Evolutionary conservation across 352 stramenopile genomes (phyloP), one percentile per base, ranked within the genome.

Genomic region (Phytophthora pinifolia): DNA sequence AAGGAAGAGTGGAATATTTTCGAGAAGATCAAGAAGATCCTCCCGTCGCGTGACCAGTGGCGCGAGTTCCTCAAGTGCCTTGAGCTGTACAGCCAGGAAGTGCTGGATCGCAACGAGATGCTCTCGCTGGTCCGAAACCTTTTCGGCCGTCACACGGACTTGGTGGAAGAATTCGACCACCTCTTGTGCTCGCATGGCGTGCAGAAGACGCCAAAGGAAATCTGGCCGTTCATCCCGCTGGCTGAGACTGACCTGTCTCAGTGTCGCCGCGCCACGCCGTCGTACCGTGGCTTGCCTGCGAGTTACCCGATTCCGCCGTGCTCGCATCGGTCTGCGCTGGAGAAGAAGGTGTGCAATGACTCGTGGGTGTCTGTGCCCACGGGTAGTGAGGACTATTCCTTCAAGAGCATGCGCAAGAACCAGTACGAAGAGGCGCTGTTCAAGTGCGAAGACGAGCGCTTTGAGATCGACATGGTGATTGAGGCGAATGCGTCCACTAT

Each of bases 351-450:
- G 18, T 93, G 96, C 56, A 99, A 99, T 70, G 89, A 98, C 74
- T 76, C 91, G 39, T 99, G 97, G 96, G 97, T 99, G 1, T 98
- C 87, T 30, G 86, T 99, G 9, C 97, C 97, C 17, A 98, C 98
- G 14, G 97, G 97, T 15, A 98, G 89, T 68, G 98, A 99, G 72
- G 97, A 99, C 53, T 99, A 98, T 57, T 98, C 89, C n/a, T 98
- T 96, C 61, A 98, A 96, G 74, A 98, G 99, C 65, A 98, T 99
- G 94, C 92, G 97, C 31, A 98, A 98, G 56, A 99, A 99, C 67
- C 91, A 98, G 54, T 98, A 99, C 65, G 98, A 99, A 66, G 97
- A 99, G 67, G 90, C 92, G 6, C 73, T 99, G 0, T 99, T 99
- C 76, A 96, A 98, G 54, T 98, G 90, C 54, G 98, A 99, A 75